Evolutionary conservation across 108 stramenopile species (phyloP).

Genomic region (Fistulifera solaris): DNA sequence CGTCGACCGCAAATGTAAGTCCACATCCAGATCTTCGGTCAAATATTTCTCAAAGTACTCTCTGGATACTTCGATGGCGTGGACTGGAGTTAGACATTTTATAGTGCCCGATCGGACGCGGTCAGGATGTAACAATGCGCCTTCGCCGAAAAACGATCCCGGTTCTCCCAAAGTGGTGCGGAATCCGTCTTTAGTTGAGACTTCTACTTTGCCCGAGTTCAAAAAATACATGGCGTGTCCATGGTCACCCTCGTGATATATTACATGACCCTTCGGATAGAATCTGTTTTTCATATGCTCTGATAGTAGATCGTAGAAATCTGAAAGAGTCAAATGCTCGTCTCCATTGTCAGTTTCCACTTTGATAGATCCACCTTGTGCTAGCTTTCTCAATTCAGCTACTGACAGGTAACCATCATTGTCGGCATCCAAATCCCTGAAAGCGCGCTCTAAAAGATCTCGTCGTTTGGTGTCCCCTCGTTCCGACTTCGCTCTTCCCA

Average conservation of each 20-base stretch:
- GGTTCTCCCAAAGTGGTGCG: slow-evolving; percentile 1
- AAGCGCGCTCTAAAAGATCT: slow-evolving; percentile 59
- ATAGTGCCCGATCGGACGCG: slow-evolving; percentile 52
- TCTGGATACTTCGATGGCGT: slow-evolving; percentile 76
- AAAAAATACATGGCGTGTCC: slow-evolving; percentile 80
- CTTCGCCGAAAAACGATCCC: slow-evolving; percentile 77
- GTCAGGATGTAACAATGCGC: slow-evolving; percentile 58
- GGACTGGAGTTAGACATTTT: slow-evolving; percentile 68
- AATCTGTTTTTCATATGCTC: slow-evolving; percentile 73
- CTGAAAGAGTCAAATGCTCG: slow-evolving; percentile 41
- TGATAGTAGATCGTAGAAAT: slow-evolving; percentile 52
- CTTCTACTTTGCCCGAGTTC: slow-evolving; percentile 66
- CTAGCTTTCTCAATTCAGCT: slow-evolving; percentile 32
- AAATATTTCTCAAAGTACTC: slow-evolving; percentile 84
- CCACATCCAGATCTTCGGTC: slow-evolving; percentile 31
- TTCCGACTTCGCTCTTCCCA: slow-evolving; percentile 27
- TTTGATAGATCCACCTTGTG: slow-evolving; percentile 8
- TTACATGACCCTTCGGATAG: slow-evolving; percentile 61
- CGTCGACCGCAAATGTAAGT: slow-evolving; percentile 54
- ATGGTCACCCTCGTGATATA: slow-evolving; percentile 53
- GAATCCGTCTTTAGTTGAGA: slow-evolving; percentile 55
- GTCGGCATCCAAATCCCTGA: slow-evolving; percentile 43
- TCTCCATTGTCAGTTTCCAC: slow-evolving; percentile 17
- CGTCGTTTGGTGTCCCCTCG: slow-evolving; percentile 37
- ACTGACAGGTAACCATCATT: slow-evolving; percentile 37